Conservation (phyloP, 2,329 filamentous ascomycete species). For the Microsporum audouinii region DNA sequence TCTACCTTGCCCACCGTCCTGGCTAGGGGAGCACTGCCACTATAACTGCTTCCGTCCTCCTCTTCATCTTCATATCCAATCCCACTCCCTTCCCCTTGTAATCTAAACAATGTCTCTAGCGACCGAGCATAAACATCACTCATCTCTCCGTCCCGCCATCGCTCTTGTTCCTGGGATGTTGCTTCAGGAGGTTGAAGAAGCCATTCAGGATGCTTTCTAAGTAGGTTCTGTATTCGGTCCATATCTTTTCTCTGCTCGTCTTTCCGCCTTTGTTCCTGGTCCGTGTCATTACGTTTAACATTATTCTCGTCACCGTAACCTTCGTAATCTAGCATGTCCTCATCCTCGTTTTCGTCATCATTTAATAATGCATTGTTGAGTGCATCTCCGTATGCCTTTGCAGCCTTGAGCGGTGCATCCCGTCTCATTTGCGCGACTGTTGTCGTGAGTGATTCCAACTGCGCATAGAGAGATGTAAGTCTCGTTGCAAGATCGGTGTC, state of each 20-base stretch:
- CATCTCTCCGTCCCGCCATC: conserved; percentile 34
- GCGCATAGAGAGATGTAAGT: conserved; percentile 36
- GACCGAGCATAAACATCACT: conserved; percentile 32
- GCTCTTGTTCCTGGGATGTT: conserved; percentile 25
- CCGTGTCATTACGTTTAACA: neutral
- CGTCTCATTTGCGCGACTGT: conserved; percentile 37
- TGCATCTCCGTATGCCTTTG: conserved; percentile 28
- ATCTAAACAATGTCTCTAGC: conserved; percentile 28
- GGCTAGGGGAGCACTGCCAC: conserved; percentile 28
- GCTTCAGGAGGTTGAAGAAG: conserved; percentile 25
- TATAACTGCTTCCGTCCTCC: conserved; percentile 15
- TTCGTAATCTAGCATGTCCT: neutral
- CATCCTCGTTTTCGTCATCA: conserved; percentile 52
- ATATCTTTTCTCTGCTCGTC: neutral
- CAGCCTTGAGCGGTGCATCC: conserved; percentile 34
- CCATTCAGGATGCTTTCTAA: conserved; percentile 17
- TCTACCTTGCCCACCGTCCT: conserved; percentile 38
- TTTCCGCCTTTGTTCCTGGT: neutral
- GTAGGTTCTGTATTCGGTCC: neutral
- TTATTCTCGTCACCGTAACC: neutral
- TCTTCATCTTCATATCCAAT: conserved; percentile 16
- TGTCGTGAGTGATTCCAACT: conserved; percentile 38
- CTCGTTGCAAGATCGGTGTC: conserved; percentile 34
- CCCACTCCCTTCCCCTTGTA: conserved; percentile 27
- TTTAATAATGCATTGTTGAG: conserved; percentile 26